Conservation (phyloP, 768 basidiomycete species). For the Tylopilus rubrobrunneus region DNA sequence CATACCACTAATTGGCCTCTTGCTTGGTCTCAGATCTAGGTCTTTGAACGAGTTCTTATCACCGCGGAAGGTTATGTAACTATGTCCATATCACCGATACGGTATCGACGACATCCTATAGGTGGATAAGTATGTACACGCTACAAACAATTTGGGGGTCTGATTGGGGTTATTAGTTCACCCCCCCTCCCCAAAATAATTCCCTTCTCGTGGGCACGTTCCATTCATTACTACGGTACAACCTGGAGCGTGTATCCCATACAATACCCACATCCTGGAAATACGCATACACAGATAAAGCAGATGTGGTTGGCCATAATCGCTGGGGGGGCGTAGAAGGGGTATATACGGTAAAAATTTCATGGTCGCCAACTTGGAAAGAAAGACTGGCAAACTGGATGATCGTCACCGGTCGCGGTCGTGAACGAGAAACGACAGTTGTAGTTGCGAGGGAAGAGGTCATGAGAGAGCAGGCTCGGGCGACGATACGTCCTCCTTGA, state of each 20-base stretch:
- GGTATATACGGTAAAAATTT: constrained; percentile 11
- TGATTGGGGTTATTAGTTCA: constrained; percentile 6
- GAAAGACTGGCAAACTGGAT: not conserved
- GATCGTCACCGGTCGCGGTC: constrained; percentile 9
- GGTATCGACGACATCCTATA: not conserved
- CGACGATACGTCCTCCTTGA: not conserved
- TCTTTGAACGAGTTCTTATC: not conserved
- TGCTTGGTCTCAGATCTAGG: no score
- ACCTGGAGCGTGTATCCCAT: constrained; percentile 1
- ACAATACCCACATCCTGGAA: constrained; percentile 5
- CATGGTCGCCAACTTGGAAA: not conserved
- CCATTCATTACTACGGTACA: constrained; percentile 13
- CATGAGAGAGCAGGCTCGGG: constrained; percentile 3
- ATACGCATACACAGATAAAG: constrained; percentile 15
- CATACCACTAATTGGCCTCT: no score
- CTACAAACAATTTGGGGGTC: constrained; percentile 6
- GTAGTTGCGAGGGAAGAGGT: constrained; percentile 5
- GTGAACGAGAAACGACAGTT: constrained; percentile 12
- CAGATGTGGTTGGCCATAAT: constrained; percentile 13
- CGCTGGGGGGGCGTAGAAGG: not conserved
- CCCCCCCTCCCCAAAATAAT: not conserved
- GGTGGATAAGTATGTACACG: not conserved
- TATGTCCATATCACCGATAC: no score
- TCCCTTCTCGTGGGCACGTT: constrained; percentile 5
- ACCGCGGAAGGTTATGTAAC: not conserved